Evolutionary conservation across 2,329 filamentous ascomycete species (phyloP).

Genomic region (Stachybotrys chartarum): DNA sequence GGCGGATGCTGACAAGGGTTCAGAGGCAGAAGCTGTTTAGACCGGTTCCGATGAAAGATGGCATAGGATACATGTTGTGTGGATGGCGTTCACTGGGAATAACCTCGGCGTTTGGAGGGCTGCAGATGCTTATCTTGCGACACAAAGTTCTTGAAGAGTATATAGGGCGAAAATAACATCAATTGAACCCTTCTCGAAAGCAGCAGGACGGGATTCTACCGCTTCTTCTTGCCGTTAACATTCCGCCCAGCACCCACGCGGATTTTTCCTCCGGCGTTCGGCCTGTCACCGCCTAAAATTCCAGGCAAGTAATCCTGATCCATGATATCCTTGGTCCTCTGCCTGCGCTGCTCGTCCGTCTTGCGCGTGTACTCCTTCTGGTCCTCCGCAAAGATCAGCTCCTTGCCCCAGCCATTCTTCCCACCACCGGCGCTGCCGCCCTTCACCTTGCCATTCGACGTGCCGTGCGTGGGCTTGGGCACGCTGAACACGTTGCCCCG

Average conservation of each 20-base stretch:
- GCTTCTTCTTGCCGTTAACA: conserved; percentile 71
- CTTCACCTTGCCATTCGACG: conserved; percentile 66
- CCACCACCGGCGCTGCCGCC: conserved; percentile 57
- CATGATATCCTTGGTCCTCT: conserved; percentile 77
- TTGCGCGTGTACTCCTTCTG: conserved; percentile 83
- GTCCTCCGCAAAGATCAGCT: conserved; percentile 83
- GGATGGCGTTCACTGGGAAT: conserved; percentile 2
- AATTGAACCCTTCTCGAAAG: not conserved
- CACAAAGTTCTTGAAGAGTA: not conserved
- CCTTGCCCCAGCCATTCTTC: conserved; percentile 78
- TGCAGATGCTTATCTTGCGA: not conserved
- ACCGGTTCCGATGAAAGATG: not conserved
- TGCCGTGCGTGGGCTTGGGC: conserved; percentile 80
- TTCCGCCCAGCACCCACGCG: conserved; percentile 80
- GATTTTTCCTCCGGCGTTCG: conserved; percentile 56
- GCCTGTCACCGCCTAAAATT: conserved; percentile 75
- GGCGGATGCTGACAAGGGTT: conserved; percentile 1
- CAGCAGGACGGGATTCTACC: conserved; percentile 18
- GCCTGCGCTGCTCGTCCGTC: conserved; percentile 54
- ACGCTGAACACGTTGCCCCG: conserved; percentile 88
- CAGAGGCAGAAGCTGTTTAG: not conserved
- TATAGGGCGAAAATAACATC: not conserved
- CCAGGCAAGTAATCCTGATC: conserved; percentile 87
- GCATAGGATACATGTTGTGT: not conserved
- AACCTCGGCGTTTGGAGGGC: not conserved